Conservation (phyloP, 768 basidiomycete genomes). For the Lactarius akahatsu region DNA sequence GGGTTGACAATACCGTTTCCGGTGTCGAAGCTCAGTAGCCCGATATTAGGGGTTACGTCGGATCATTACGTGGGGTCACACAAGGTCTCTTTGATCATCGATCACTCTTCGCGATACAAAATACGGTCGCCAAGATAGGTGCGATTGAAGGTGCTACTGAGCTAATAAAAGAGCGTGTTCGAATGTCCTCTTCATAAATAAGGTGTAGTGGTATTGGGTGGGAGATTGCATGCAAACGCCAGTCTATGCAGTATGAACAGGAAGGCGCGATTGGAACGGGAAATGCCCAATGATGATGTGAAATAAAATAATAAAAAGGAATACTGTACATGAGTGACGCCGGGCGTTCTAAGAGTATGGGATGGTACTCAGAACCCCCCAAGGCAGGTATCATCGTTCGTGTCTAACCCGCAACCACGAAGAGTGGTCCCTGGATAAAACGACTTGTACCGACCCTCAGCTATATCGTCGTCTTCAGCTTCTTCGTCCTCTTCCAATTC, state of each 20-base stretch:
- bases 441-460: conserved; percentile 24
- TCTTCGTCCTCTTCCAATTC: conserved; percentile 29
- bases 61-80: neutral
- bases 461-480: conserved; percentile 23
- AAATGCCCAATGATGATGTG: conserved; percentile 16
- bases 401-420: conserved; percentile 26
- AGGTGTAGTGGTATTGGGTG: conserved; percentile 20
- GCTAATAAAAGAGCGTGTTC: neutral
- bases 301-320: conserved; percentile 21
- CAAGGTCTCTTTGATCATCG: too few species aligned
- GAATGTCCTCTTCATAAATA: conserved; percentile 18
- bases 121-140: neutral
- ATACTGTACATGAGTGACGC: conserved; percentile 8
- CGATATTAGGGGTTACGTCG: neutral
- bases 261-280: neutral
- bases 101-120: too few species aligned
- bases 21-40: neutral
- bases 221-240: conserved; percentile 5
- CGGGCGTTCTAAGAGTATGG: neutral
- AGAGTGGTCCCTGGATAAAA: conserved; percentile 19
- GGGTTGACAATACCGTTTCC: neutral
- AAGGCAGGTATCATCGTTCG: conserved; percentile 29
- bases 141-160: neutral
- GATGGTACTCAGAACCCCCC: conserved; percentile 26
- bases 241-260: conserved; percentile 17